A percentile compares a stretch with the other conserved stretches of the same genome.
phyloP scores from a whole-genome alignment of 768 basidiomycete genomes.

The Amanita muscaria region DNA sequence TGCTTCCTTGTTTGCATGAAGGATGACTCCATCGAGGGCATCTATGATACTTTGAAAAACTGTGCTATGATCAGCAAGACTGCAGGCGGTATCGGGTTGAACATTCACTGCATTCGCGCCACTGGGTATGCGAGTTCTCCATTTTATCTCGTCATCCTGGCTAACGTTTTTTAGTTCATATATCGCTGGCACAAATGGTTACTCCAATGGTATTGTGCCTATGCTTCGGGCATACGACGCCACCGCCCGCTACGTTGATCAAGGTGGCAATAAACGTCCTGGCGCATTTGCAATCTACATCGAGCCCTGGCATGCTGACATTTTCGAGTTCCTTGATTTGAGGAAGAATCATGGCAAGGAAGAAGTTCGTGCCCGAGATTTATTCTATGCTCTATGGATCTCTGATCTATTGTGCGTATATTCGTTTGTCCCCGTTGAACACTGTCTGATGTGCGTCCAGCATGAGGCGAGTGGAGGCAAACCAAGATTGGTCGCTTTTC shows the following conservation, averaged over 20 bases:
- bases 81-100: constrained; percentile 94
- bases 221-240: constrained; percentile 98
- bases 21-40: constrained; percentile 97
- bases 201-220: constrained; percentile 97
- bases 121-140: constrained; percentile 59
- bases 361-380: constrained; percentile 89
- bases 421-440: neutral
- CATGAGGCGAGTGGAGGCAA: constrained; percentile 94
- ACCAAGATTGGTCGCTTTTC: constrained; percentile 91
- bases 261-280: constrained; percentile 98
- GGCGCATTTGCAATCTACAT: constrained; percentile 98
- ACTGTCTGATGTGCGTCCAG: constrained; percentile 25
- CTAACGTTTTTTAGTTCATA: constrained; percentile 62
- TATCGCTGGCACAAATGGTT: constrained; percentile 98
- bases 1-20: constrained; percentile 99
- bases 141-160: neutral
- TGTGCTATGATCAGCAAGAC: constrained; percentile 99
- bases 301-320: constrained; percentile 97
- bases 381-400: constrained; percentile 98
- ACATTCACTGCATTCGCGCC: constrained; percentile 93
- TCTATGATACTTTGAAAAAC: constrained; percentile 96
- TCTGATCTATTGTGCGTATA: constrained; percentile 82
- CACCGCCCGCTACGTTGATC: constrained; percentile 97
- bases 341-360: constrained; percentile 99
- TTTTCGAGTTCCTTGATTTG: constrained; percentile 96